Percentiles rank a stretch among this genome's conserved stretches.
phyloP scores from a whole-genome alignment of 73 alveolate genomes.

The Paramecium biaurelia region DNA sequence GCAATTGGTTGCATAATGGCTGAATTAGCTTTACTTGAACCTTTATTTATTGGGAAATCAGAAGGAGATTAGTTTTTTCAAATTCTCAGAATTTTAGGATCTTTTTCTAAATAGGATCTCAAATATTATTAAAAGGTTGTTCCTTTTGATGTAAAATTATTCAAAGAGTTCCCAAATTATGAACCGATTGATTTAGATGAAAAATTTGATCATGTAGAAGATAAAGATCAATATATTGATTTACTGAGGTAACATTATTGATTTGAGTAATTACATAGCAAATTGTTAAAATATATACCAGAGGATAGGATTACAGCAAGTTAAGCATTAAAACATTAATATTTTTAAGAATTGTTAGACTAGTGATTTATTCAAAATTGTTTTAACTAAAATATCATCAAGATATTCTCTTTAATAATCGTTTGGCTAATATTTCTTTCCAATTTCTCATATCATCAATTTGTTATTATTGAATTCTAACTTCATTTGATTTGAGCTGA shows the following conservation, averaged over 20 bases:
- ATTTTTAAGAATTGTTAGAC: not conserved
- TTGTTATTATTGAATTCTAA: not conserved
- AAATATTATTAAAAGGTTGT: conserved; percentile 25
- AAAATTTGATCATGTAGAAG: conserved; percentile 29
- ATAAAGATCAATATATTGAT: conserved; percentile 49
- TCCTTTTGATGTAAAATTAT: not conserved
- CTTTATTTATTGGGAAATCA: conserved; percentile 74
- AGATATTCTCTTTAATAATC: not conserved
- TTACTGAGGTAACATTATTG: conserved; percentile 10
- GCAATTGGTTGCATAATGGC: conserved; percentile 79
- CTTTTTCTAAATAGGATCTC: conserved; percentile 54
- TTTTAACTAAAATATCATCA: not conserved
- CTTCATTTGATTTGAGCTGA: not conserved
- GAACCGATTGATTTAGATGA: not conserved
- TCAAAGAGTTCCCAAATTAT: conserved; percentile 34
- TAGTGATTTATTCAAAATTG: conserved; percentile 26
- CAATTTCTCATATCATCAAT: not conserved
- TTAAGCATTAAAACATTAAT: conserved; percentile 55
- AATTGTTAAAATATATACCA: conserved; percentile 47
- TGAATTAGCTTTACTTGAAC: conserved; percentile 75
- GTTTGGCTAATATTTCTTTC: not conserved
- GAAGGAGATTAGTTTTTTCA: conserved; percentile 70
- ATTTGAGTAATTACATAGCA: not conserved
- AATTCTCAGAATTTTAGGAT: conserved; percentile 68
- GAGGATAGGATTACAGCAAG: conserved; percentile 58